These are phyloP conservation scores for Tetrapisispora pingtungensis DNA, from an alignment of 805 yeast species.

Conservation along the genomic window DNA sequence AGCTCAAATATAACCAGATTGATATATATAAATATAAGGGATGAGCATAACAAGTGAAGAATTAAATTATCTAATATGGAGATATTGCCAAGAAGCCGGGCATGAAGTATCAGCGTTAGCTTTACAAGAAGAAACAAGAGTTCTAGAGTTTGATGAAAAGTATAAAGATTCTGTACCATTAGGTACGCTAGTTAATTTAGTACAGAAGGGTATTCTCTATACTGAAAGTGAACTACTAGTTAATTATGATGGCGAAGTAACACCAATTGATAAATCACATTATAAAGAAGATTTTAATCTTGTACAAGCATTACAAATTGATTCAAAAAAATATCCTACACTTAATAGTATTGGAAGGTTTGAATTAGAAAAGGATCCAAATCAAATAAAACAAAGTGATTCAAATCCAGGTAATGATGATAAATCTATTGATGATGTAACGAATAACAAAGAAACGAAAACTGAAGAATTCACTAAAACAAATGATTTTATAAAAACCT, in stretches of 20 bases:
- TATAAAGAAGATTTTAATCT: constrained; percentile 35
- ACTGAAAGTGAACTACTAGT: constrained; percentile 57
- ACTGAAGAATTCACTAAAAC: constrained; percentile 3
- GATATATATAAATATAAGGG: too few species aligned
- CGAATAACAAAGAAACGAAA: neutral
- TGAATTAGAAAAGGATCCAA: constrained; percentile 12
- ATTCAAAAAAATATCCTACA: constrained; percentile 27
- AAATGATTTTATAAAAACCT: constrained; percentile 23
- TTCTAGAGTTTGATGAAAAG: constrained; percentile 44
- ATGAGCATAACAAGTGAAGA: constrained; percentile 81
- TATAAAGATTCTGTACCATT: constrained; percentile 49
- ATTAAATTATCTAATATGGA: constrained; percentile 84
- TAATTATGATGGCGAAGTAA: constrained; percentile 22
- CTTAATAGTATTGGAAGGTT: constrained; percentile 26
- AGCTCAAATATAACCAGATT: too few species aligned
- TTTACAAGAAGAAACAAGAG: constrained; percentile 61
- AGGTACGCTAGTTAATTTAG: constrained; percentile 70
- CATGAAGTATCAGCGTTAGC: constrained; percentile 70
- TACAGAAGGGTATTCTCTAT: constrained; percentile 79
- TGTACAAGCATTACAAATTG: constrained; percentile 44
- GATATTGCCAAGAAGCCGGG: constrained; percentile 83
- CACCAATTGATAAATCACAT: constrained; percentile 17
- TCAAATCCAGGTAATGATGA: neutral
- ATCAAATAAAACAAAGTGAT: neutral
- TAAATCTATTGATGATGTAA: neutral